A percentile compares a stretch with the other conserved stretches of the same genome.
phyloP scores from a whole-genome alignment of 768 basidiomycete species.

The Calocybe gangraenosa region DNA sequence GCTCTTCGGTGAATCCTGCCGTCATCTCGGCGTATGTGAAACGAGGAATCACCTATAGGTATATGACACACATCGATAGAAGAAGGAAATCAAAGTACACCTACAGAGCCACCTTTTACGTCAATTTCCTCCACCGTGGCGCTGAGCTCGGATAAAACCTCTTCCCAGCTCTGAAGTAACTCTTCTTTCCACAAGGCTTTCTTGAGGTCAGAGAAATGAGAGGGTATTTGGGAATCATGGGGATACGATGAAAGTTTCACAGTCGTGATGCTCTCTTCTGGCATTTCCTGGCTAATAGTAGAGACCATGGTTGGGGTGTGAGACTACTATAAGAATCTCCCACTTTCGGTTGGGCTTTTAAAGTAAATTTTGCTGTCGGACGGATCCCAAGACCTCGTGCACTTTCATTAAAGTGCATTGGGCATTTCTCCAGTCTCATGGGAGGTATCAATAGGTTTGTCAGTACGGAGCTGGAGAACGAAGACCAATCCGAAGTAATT shows the following conservation, averaged over 20 bases:
- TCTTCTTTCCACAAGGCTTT: slow-evolving; percentile 42
- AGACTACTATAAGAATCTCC: too few relatives aligned
- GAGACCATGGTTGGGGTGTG: too few relatives aligned
- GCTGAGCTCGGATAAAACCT: slow-evolving; percentile 48
- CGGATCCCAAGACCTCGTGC: not conserved
- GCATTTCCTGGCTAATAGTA: too few relatives aligned
- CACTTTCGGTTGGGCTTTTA: too few relatives aligned
- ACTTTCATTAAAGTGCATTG: not conserved
- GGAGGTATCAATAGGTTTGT: too few relatives aligned
- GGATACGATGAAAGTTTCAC: too few relatives aligned
- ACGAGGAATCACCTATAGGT: slow-evolving; percentile 45
- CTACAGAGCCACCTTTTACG: slow-evolving; percentile 40
- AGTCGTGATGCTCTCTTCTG: too few relatives aligned
- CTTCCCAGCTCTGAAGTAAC: slow-evolving; percentile 49
- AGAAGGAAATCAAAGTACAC: slow-evolving; percentile 13
- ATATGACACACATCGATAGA: not conserved
- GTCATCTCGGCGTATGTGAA: slow-evolving; percentile 41
- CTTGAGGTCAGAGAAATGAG: slow-evolving; percentile 60
- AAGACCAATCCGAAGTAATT: too few relatives aligned
- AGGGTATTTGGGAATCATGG: too few relatives aligned
- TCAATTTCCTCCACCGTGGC: slow-evolving; percentile 43
- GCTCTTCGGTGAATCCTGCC: slow-evolving; percentile 41
- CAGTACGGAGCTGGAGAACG: too few relatives aligned
- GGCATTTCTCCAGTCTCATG: too few relatives aligned
- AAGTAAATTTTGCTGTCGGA: too few relatives aligned